Conservation (phyloP, 495 filamentous ascomycete species). For the Talaromyces borbonicus region DNA sequence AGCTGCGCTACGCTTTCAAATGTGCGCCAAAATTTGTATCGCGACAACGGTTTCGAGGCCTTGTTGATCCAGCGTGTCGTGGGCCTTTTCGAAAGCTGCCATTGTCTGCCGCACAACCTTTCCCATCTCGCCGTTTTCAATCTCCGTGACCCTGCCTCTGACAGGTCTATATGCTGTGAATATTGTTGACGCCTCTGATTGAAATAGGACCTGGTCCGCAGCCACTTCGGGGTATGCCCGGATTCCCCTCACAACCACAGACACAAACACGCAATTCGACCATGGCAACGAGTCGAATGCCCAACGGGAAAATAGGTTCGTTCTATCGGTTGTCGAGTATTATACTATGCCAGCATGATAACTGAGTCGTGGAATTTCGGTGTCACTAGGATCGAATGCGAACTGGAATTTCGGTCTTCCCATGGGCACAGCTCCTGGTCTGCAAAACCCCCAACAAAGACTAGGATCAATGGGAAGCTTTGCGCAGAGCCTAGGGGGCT, state of each 20-base stretch:
- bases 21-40: no score
- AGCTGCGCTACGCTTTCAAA: no score
- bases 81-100: no score
- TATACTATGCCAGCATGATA: background rate
- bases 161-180: no score
- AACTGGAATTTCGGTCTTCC: constrained; percentile 72
- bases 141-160: no score
- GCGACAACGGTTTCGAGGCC: no score
- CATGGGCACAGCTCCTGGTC: constrained; percentile 54
- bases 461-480: constrained; percentile 57
- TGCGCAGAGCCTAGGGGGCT: constrained; percentile 70
- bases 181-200: no score
- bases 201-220: constrained; percentile 57
- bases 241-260: constrained; percentile 57
- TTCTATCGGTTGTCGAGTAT: constrained; percentile 7
- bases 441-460: constrained; percentile 51
- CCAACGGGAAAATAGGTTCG: constrained; percentile 68
- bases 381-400: constrained; percentile 48
- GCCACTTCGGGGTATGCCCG: constrained; percentile 59
- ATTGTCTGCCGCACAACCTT: no score
- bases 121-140: no score
- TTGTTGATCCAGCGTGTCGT: no score
- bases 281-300: constrained; percentile 56
- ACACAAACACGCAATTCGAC: constrained; percentile 49
- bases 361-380: constrained; percentile 19